A percentile compares a stretch with the other conserved stretches of the same genome.
phyloP scores from a whole-genome alignment of 2,329 filamentous ascomycete genomes.

The Diaporthe citri region DNA sequence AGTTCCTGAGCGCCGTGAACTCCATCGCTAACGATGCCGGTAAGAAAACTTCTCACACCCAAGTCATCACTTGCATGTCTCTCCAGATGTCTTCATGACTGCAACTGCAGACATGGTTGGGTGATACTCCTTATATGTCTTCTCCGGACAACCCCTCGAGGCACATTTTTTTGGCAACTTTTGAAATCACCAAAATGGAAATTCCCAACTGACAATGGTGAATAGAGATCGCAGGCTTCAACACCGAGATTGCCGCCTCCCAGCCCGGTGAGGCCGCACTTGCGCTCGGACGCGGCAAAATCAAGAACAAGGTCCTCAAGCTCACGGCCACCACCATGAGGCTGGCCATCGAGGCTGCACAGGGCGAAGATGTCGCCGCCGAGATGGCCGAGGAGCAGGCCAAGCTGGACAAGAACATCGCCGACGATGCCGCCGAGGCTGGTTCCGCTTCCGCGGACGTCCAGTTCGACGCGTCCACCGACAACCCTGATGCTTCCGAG shows the following conservation, averaged over 20 bases:
- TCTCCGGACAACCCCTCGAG: neutral
- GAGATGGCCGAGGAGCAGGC: constrained; percentile 56
- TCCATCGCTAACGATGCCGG: constrained; percentile 59
- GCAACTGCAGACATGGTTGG: neutral
- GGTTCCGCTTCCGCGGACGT: constrained; percentile 57
- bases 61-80: neutral
- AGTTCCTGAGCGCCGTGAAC: constrained; percentile 56
- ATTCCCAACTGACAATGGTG: neutral
- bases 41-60: neutral
- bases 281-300: constrained; percentile 57
- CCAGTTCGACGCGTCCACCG: constrained; percentile 47
- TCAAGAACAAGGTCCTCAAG: constrained; percentile 65
- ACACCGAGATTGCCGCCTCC: constrained; percentile 56
- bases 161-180: neutral
- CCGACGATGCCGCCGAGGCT: constrained; percentile 59
- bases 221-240: constrained; percentile 55
- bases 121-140: neutral
- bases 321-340: constrained; percentile 58
- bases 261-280: constrained; percentile 50
- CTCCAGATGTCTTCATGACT: neutral
- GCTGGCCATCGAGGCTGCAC: constrained; percentile 57
- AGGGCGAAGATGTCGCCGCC: constrained; percentile 53
- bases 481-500: constrained; percentile 24
- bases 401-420: constrained; percentile 61
- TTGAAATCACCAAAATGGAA: neutral